Evolutionary conservation across 2,329 filamentous ascomycete species (phyloP), one percentile per base, ranked within the genome.

Genomic region (Emmonsia crescens): DNA sequence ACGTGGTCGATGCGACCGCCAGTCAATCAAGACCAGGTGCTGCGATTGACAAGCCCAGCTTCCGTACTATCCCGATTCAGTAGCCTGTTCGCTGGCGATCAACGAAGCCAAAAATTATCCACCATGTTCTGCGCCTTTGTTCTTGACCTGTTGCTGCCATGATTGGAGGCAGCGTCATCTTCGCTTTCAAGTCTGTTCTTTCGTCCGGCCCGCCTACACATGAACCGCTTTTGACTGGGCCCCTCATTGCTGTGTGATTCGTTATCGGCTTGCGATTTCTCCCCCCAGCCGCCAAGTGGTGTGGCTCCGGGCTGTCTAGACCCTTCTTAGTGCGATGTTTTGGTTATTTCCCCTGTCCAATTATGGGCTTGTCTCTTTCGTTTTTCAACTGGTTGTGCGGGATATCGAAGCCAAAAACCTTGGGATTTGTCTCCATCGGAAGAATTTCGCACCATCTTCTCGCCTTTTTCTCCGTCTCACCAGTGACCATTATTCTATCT

Each of bases 1-100:
- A 67, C 66, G 66, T 68, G 66, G 66, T 65, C 58, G 65, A 60
- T 62, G 54, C 63, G 54, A 61, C 60, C 51, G 59, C 66, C 66
- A 68, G 63, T 68, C 64, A 59, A 63, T 66, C 56, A 16, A 8
- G 36, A 36, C 62, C 44, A 60, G 51, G 61, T 58, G 54, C 31
- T 61, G 57, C 57, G 60, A 64, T 59, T 60, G 57, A 61, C 59
- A 48, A 61, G 54, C 58, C 51, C 52, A 54, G 29, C 8, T 31
- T 54, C 58, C n/a, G 27, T 10, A 44, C 54, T 62, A 62, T 62
- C 61, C 60, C 55, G 55, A 58, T 60, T 58, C 48, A 59, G 33
- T 6, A 6, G 29, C 24, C 58, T 60, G 52, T 44, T 61, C 52
- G 63, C 57, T 62, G 55, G 59, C 38, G 49, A 59, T 63, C 57